Percentiles rank a stretch among this genome's conserved stretches.
Evolutionary conservation across 306 rosid genomes (phyloP).

Genomic region (Cicer chorassanicum): DNA sequence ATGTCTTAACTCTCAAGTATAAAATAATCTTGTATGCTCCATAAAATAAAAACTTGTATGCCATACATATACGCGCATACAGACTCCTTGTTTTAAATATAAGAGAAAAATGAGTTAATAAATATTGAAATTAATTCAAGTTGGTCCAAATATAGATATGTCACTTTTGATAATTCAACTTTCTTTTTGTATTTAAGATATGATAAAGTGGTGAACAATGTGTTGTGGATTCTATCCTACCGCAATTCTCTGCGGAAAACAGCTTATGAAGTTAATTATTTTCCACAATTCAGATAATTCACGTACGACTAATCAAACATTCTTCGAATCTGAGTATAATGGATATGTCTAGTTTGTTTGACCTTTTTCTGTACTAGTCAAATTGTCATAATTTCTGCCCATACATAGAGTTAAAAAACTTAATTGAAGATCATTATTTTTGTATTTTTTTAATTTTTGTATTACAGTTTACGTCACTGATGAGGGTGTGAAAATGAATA

Average conservation of each 20-base stretch:
- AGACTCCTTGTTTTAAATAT: too few species aligned
- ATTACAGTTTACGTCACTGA: too few species aligned
- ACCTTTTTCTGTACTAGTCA: background rate
- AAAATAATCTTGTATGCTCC: background rate
- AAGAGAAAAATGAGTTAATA: too few species aligned
- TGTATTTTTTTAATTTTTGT: background rate
- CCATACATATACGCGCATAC: too few species aligned
- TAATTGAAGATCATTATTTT: background rate
- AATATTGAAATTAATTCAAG: too few species aligned
- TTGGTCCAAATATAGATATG: too few species aligned
- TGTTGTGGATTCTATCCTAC: background rate
- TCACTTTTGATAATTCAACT: too few species aligned
- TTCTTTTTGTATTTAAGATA: too few species aligned
- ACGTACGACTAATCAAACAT: background rate
- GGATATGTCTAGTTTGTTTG: background rate
- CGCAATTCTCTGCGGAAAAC: slow-evolving; percentile 11
- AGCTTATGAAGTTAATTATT: background rate
- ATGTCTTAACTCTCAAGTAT: background rate
- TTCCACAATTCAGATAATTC: background rate
- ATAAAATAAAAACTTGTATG: too few species aligned
- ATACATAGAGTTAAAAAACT: background rate
- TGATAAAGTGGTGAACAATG: too few species aligned
- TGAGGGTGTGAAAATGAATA: too few species aligned
- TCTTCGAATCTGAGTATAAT: background rate
- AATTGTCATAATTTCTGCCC: background rate